Evolutionary conservation across 257 asterid genomes (phyloP).

Genomic region (Solanum piurae): DNA sequence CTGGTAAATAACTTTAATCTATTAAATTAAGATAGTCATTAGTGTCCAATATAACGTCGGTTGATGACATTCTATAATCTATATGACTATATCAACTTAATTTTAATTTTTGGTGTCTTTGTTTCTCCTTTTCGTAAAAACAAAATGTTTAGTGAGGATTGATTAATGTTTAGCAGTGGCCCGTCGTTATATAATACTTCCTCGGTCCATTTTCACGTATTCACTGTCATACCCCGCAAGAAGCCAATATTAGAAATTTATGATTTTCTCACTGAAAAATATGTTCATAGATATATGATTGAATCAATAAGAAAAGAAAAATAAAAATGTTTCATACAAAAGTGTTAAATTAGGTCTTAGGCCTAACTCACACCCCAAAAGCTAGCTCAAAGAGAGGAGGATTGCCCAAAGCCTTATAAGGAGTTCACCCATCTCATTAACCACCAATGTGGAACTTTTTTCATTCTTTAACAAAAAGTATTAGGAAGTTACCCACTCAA

Average conservation of each 20-base stretch:
- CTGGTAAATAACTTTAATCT: not conserved
- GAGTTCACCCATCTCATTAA: no score
- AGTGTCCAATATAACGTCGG: not conserved
- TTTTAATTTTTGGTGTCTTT: not conserved
- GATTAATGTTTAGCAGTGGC: not conserved
- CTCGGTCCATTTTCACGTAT: not conserved
- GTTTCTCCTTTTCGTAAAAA: not conserved
- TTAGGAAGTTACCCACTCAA: no score
- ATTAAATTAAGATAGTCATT: not conserved
- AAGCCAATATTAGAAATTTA: no score
- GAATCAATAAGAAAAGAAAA: no score
- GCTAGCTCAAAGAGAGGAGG: no score
- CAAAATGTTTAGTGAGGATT: not conserved
- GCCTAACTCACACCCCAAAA: no score
- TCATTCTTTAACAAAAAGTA: not conserved
- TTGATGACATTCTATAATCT: not conserved
- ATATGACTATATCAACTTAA: not conserved
- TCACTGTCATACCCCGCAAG: not conserved
- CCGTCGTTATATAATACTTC: not conserved
- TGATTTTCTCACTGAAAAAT: no score
- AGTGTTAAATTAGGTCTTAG: not conserved
- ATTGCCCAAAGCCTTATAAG: no score
- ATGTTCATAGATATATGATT: no score
- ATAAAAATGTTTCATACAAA: no score
- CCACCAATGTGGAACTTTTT: no score